Base-by-base conservation (phyloP, 805 yeast genomes). In the Millerozyma miso region DNA sequence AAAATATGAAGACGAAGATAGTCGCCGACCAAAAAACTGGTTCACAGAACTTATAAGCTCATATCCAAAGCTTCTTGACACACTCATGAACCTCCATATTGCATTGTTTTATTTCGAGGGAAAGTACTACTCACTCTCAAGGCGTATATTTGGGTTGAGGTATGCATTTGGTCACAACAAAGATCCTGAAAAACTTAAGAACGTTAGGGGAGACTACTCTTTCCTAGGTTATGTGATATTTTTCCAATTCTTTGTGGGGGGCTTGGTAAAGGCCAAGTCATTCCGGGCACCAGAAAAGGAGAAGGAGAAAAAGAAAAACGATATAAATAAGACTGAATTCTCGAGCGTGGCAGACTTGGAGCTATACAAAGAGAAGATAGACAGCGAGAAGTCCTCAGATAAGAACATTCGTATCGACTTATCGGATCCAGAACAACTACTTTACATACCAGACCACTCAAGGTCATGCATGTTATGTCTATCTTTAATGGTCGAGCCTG, bases 41-140 rank as follows among this genome's bases (percentile, higher is more conserved):
- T 26, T 59, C 6, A 34, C 51, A 2, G 44, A 47, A 20, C 44
- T 60, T 15, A 50, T 67, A 19, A 50, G 67, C 4, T 69, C 75
- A n/a, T 77, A 75, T 50, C 55, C 73, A 14, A 67, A 69, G 40
- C 51, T 78, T 3, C 51, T 79, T 23, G 83, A 82, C 47, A 65
- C 77, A 1, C 42, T 85, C 4, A 63, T 80, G 58, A 85, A 85
- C 52, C 44, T 86, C 13, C 95, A 91, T 59, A 62, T 89, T 40
- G 91, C 96, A 0, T 31, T 86, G 0, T 91, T 91, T 59, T 91
- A 91, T 62, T 79, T 90, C 55, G 74, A 73, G 35, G 98, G 97
- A 2, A 75, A 81, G 20, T 93, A 84, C 60, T 90, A 90, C 63
- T 81, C 85, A 39, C 50, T 89, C 3, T 77, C 86, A 1, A 89